These are phyloP conservation scores for Patellifolia procumbens DNA, from an alignment of 179 eudicot species.

Conservation along the genomic window DNA sequence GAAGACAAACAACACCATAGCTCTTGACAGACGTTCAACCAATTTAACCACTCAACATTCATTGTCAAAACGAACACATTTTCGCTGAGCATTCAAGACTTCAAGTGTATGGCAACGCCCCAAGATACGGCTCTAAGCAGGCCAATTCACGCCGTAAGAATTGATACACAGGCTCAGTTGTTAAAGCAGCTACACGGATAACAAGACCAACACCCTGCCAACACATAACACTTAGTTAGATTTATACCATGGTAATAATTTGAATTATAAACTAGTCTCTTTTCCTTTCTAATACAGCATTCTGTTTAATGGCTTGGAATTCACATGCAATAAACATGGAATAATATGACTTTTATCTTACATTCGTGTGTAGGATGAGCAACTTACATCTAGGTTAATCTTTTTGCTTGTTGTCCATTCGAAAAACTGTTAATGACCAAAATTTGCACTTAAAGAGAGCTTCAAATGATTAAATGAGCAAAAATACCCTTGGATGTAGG, in stretches of 20 bases:
- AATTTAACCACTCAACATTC: too few species aligned
- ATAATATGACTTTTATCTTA: too few species aligned
- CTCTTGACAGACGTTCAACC: background rate
- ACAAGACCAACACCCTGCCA: slow-evolving; percentile 72
- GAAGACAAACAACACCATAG: too few species aligned
- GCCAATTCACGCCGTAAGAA: slow-evolving; percentile 68
- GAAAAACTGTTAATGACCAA: background rate
- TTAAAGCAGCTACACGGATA: slow-evolving; percentile 69
- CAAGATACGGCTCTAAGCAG: slow-evolving; percentile 67
- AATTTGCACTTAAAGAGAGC: background rate
- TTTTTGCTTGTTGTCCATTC: too few species aligned
- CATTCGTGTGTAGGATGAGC: too few species aligned
- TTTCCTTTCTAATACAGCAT: background rate
- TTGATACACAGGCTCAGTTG: slow-evolving; percentile 77
- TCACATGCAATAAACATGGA: background rate
- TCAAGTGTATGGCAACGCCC: slow-evolving; percentile 62
- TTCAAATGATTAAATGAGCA: too few species aligned
- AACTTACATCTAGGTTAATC: too few species aligned
- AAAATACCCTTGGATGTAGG: too few species aligned
- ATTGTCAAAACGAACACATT: background rate
- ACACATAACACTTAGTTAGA: background rate
- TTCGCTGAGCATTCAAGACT: background rate
- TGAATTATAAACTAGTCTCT: background rate
- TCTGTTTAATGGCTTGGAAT: background rate
- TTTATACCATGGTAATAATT: background rate